Percentiles rank a stretch among this genome's conserved stretches.
Evolutionary conservation across 441 rosid genomes (phyloP).

Genomic region (Euphorbia schlechtendalii): DNA sequence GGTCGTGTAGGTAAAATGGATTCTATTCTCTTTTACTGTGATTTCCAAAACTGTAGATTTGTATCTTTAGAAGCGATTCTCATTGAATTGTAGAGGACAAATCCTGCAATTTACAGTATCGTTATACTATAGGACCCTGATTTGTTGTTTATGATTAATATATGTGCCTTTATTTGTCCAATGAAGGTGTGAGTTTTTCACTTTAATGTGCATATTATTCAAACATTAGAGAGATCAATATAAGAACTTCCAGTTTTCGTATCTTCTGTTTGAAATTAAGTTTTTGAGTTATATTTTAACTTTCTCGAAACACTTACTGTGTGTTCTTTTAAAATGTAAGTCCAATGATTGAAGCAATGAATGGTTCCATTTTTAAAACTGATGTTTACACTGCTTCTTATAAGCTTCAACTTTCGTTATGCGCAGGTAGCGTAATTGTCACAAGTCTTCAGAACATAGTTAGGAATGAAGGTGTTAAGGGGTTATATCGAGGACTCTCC

Average conservation of each 20-base stretch:
- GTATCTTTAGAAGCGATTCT: background rate
- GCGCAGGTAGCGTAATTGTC: conserved; percentile 71
- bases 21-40: conserved; percentile 2
- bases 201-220: background rate
- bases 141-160: conserved; percentile 1
- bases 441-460: conserved; percentile 57
- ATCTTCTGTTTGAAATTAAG: background rate
- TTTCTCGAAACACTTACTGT: background rate
- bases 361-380: background rate
- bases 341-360: background rate
- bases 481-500: conserved; percentile 91
- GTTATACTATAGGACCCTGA: background rate
- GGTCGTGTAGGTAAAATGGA: conserved; percentile 49
- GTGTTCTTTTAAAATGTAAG: background rate
- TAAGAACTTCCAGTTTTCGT: background rate
- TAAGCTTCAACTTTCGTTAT: too few species aligned
- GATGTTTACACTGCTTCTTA: background rate
- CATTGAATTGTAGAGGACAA: background rate
- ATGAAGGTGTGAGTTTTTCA: background rate
- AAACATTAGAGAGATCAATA: background rate
- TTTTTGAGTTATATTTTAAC: background rate
- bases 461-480: conserved; percentile 65
- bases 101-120: background rate
- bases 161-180: background rate
- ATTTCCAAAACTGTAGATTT: background rate